phyloP scores from a whole-genome alignment of 1,139 yeast genomes.

The Chernovozyma aurita region DNA sequence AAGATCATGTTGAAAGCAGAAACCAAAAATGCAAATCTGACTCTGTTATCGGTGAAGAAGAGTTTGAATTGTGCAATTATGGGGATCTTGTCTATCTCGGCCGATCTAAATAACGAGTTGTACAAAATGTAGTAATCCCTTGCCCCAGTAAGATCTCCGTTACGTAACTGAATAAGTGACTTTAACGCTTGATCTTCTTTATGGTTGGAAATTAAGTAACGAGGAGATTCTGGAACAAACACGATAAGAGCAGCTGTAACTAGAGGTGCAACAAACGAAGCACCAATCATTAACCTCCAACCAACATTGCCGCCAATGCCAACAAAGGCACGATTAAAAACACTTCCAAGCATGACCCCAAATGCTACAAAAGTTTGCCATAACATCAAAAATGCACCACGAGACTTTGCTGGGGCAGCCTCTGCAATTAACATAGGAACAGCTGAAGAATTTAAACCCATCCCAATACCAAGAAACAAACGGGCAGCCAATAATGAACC shows the following conservation, averaged over 20 bases:
- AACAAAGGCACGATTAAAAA: slow-evolving; percentile 31
- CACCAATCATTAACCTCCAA: slow-evolving; percentile 35
- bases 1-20: slow-evolving; percentile 4
- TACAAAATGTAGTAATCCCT: slow-evolving; percentile 6
- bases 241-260: slow-evolving; percentile 8
- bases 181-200: slow-evolving; percentile 4
- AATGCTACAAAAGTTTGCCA: slow-evolving; percentile 36
- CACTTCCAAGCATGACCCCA: slow-evolving; percentile 31
- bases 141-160: slow-evolving; percentile 2
- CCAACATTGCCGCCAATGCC: slow-evolving; percentile 33
- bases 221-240: slow-evolving; percentile 11
- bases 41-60: slow-evolving; percentile 2
- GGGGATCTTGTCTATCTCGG: slow-evolving; percentile 4
- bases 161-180: slow-evolving; percentile 5
- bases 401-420: slow-evolving; percentile 14
- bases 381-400: slow-evolving; percentile 27
- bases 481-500: slow-evolving; percentile 16
- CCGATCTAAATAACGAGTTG: slow-evolving; percentile 3
- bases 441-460: slow-evolving; percentile 28
- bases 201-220: slow-evolving; percentile 4
- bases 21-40: slow-evolving; percentile 7
- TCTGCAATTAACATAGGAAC: slow-evolving; percentile 19
- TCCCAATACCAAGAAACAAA: slow-evolving; percentile 27
- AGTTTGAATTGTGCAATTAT: slow-evolving; percentile 2
- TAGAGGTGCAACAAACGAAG: slow-evolving; percentile 26